Conservation (phyloP, 1,284 basidiomycete genomes). For the Kwoniella shivajii region DNA sequence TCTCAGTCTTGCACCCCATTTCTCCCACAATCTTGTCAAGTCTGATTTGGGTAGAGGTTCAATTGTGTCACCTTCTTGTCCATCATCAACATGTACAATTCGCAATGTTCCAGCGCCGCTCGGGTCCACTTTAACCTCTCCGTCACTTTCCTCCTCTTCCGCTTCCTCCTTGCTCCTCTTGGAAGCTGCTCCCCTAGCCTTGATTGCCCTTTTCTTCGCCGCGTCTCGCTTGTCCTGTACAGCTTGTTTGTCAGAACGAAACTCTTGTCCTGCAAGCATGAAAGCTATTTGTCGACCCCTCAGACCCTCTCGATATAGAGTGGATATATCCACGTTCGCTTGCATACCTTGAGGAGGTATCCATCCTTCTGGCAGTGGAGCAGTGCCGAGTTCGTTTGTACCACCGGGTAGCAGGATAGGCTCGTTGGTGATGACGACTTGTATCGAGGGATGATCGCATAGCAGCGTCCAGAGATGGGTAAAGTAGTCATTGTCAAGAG, state of each 20-base stretch:
- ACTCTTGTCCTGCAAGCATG: slow-evolving; percentile 28
- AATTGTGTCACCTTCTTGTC: slow-evolving; percentile 11
- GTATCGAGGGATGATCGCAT: slow-evolving; percentile 34
- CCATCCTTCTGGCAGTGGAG: slow-evolving; percentile 33
- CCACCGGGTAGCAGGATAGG: slow-evolving; percentile 28
- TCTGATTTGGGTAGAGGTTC: slow-evolving; percentile 18
- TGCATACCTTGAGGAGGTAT: slow-evolving; percentile 12
- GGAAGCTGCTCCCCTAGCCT: background rate
- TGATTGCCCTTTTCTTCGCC: slow-evolving; percentile 12
- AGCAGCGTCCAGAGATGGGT: slow-evolving; percentile 40
- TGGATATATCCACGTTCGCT: slow-evolving; percentile 9
- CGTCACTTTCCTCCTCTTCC: slow-evolving; percentile 7
- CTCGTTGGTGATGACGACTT: slow-evolving; percentile 34
- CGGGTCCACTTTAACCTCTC: slow-evolving; percentile 13
- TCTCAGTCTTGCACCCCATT: slow-evolving; percentile 44
- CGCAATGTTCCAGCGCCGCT: slow-evolving; percentile 17
- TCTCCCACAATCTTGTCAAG: slow-evolving; percentile 26
- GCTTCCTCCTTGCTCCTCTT: slow-evolving; percentile 6
- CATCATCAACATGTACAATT: slow-evolving; percentile 34
- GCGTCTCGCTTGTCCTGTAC: slow-evolving; percentile 19
- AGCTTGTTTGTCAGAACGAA: slow-evolving; percentile 28
- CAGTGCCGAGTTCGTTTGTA: slow-evolving; percentile 24
- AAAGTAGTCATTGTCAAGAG: slow-evolving; percentile 44
- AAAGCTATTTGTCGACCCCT: slow-evolving; percentile 34
- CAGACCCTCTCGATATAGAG: slow-evolving; percentile 20